Conservation (phyloP, 768 basidiomycete genomes). For the Leccinum rimulosum region DNA sequence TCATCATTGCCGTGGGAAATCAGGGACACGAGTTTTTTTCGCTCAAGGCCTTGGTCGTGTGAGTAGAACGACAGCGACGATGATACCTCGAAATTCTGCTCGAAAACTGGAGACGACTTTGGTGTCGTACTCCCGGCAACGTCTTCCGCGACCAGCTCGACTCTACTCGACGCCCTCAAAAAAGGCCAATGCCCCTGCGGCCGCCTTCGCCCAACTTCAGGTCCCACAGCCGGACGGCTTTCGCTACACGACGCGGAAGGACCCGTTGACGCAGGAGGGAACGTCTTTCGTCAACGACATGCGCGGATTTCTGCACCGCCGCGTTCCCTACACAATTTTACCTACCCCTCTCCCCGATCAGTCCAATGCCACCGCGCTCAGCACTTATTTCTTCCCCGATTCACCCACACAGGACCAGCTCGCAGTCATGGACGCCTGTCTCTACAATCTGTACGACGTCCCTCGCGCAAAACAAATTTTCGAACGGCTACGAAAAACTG, state of each 20-base stretch:
- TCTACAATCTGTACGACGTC: slow-evolving; percentile 49
- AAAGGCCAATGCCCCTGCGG: slow-evolving; percentile 50
- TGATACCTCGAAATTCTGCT: slow-evolving; percentile 32
- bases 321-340: slow-evolving; percentile 51
- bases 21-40: slow-evolving; percentile 4
- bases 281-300: slow-evolving; percentile 36
- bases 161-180: slow-evolving; percentile 68
- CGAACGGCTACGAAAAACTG: slow-evolving; percentile 49
- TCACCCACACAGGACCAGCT: slow-evolving; percentile 65
- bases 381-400: slow-evolving; percentile 60
- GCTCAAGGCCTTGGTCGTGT: slow-evolving; percentile 10
- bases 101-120: slow-evolving; percentile 38
- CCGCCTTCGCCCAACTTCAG: slow-evolving; percentile 40
- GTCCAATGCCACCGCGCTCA: slow-evolving; percentile 31
- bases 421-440: slow-evolving; percentile 79
- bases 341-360: slow-evolving; percentile 65
- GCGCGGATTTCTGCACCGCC: slow-evolving; percentile 48
- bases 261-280: slow-evolving; percentile 19
- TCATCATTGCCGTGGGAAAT: too few relatives aligned
- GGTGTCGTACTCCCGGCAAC: slow-evolving; percentile 61
- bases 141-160: slow-evolving; percentile 66
- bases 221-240: slow-evolving; percentile 37
- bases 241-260: slow-evolving; percentile 33
- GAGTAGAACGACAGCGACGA: slow-evolving; percentile 16
- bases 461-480: slow-evolving; percentile 75